Percentiles rank a stretch among this genome's conserved stretches.
Evolutionary conservation across 306 rosid species (phyloP).

Genomic region (Gynostemma pentaphyllum): DNA sequence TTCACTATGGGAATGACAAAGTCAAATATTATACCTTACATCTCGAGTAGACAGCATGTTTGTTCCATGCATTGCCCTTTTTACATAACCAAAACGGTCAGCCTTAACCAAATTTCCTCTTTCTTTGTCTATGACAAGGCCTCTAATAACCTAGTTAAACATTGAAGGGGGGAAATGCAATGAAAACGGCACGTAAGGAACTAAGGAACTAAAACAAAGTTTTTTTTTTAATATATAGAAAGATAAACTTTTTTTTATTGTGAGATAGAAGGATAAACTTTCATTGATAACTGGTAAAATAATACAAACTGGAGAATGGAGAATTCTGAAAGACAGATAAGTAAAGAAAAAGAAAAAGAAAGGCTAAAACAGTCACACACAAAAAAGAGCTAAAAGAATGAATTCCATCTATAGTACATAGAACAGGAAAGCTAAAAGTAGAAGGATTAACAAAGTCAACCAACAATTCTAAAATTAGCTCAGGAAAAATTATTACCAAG

Average conservation of each 20-base stretch:
- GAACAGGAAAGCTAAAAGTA: too few relatives aligned
- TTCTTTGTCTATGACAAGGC: conserved; percentile 96
- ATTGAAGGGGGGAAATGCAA: not conserved
- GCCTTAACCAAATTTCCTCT: conserved; percentile 92
- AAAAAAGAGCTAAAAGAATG: too few relatives aligned
- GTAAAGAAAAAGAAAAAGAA: too few relatives aligned
- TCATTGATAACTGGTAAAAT: too few relatives aligned
- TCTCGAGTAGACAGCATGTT: conserved; percentile 75
- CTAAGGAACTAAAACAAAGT: not conserved
- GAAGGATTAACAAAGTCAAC: too few relatives aligned
- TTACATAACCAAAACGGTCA: conserved; percentile 87
- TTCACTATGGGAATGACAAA: conserved; percentile 10
- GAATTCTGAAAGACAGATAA: too few relatives aligned
- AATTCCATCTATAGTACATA: too few relatives aligned
- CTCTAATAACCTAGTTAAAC: conserved; percentile 71
- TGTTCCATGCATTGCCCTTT: conserved; percentile 98
- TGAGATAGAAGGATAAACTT: too few relatives aligned
- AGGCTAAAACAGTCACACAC: too few relatives aligned
- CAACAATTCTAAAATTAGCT: not conserved
- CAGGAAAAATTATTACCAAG: conserved; percentile 38
- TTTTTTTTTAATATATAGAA: too few relatives aligned
- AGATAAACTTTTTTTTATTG: too few relatives aligned
- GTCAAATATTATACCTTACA: conserved; percentile 55
- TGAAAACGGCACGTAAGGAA: not conserved
- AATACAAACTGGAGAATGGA: too few relatives aligned